Evolutionary conservation across 768 basidiomycete genomes (phyloP).

Genomic region (Lactarius sp.): DNA sequence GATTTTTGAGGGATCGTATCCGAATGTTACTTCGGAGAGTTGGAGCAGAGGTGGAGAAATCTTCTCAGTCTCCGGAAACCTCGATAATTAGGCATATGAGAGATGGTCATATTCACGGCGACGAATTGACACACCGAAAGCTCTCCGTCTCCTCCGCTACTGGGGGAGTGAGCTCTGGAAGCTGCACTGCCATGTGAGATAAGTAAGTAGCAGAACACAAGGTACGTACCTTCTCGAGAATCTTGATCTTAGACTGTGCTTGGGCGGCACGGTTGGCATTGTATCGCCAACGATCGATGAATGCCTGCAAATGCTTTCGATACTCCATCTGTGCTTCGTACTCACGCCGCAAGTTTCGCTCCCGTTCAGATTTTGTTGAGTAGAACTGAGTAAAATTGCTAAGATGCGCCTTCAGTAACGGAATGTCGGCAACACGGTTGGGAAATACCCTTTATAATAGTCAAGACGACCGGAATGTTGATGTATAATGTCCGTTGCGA

Average conservation of each 20-base stretch:
- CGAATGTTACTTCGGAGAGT: slow-evolving; percentile 86
- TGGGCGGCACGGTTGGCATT: slow-evolving; percentile 94
- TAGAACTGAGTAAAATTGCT: slow-evolving; percentile 99
- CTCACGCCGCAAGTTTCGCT: slow-evolving; percentile 86
- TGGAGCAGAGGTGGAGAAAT: slow-evolving; percentile 94
- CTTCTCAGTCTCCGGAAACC: slow-evolving; percentile 95
- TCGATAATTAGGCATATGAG: slow-evolving; percentile 28
- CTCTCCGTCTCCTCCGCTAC: slow-evolving; percentile 89
- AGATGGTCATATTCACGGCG: background rate
- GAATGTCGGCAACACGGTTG: background rate
- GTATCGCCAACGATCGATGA: slow-evolving; percentile 98
- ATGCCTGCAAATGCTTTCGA: slow-evolving; percentile 91
- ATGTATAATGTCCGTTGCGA: slow-evolving; percentile 98
- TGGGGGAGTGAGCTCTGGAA: slow-evolving; percentile 91
- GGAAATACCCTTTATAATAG: slow-evolving; percentile 87
- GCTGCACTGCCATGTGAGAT: slow-evolving; percentile 36
- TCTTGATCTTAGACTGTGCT: slow-evolving; percentile 71
- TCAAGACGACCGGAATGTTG: slow-evolving; percentile 90
- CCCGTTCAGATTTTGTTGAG: slow-evolving; percentile 94
- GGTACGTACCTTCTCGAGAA: slow-evolving; percentile 62
- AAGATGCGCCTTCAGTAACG: slow-evolving; percentile 10
- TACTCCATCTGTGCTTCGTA: slow-evolving; percentile 97
- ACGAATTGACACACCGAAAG: slow-evolving; percentile 60
- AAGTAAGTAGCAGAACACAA: background rate
- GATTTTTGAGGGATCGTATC: slow-evolving; percentile 72